Evolutionary conservation across 2,329 filamentous ascomycete species (phyloP).

Genomic region (Rhytidhysteron rufulum): DNA sequence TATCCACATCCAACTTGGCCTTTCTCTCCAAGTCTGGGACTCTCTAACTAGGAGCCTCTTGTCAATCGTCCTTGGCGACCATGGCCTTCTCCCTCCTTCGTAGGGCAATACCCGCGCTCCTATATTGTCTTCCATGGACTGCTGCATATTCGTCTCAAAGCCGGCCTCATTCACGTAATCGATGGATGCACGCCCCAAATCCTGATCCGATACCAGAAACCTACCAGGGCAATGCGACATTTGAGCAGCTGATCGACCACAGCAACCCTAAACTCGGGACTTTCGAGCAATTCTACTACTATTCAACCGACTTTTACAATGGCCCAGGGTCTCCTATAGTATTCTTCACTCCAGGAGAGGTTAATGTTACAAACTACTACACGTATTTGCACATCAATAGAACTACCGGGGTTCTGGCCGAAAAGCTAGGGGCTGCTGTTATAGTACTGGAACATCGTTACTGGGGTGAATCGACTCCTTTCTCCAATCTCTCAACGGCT

Average conservation of each 20-base stretch:
- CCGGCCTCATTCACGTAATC: too few species aligned
- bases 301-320: conserved; percentile 48
- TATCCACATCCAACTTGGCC: too few species aligned
- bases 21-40: too few species aligned
- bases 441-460: conserved; percentile 58
- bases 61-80: too few species aligned
- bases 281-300: conserved; percentile 54
- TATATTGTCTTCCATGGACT: too few species aligned
- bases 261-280: conserved; percentile 52
- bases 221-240: too few species aligned
- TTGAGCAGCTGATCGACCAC: conserved; percentile 59
- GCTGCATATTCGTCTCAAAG: too few species aligned
- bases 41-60: too few species aligned
- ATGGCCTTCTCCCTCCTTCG: too few species aligned
- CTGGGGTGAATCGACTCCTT: conserved; percentile 56
- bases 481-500: conserved; percentile 46
- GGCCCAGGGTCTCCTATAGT: conserved; percentile 55
- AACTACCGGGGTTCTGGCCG: conserved; percentile 49
- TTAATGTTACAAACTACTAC: conserved; percentile 43
- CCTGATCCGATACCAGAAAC: too few species aligned
- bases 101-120: too few species aligned
- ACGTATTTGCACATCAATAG: conserved; percentile 50
- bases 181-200: too few species aligned
- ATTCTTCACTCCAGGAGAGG: conserved; percentile 53
- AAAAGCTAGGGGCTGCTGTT: conserved; percentile 52